phyloP scores from a whole-genome alignment of 208 protist genomes.

The Borovskyia barvae region DNA sequence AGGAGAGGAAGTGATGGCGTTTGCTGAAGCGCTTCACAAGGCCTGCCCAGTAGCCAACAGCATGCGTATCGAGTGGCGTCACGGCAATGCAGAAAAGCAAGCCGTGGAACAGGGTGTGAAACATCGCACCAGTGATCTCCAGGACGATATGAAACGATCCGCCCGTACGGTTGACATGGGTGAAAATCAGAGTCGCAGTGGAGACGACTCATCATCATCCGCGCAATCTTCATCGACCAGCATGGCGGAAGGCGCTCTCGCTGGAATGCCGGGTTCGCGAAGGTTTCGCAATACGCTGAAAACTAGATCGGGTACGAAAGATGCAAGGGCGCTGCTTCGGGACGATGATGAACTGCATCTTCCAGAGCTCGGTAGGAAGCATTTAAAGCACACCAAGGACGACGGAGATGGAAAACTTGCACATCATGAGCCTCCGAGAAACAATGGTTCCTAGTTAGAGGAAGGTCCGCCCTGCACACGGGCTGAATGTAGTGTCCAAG shows the following conservation, averaged over 20 bases:
- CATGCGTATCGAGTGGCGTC: slow-evolving; percentile 66
- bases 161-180: not conserved
- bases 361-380: slow-evolving; percentile 8
- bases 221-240: not conserved
- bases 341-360: slow-evolving; percentile 42
- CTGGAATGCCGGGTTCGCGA: slow-evolving; percentile 23
- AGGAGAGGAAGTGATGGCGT: slow-evolving; percentile 71
- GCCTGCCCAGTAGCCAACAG: slow-evolving; percentile 65
- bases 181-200: not conserved
- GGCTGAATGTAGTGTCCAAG: no score
- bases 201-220: not conserved
- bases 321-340: not conserved
- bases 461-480: no score
- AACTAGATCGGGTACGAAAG: not conserved
- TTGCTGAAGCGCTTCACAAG: slow-evolving; percentile 71
- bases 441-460: no score
- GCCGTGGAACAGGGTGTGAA: not conserved
- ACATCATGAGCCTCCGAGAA: no score
- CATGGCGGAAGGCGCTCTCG: not conserved
- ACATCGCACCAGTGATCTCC: not conserved
- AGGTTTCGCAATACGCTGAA: not conserved
- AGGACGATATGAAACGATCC: slow-evolving; percentile 6
- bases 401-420: not conserved
- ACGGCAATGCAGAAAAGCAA: slow-evolving; percentile 6
- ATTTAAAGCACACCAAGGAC: not conserved